Evolutionary conservation across 139 green algal species (phyloP).

Genomic region (Dunaliella primolecta): DNA sequence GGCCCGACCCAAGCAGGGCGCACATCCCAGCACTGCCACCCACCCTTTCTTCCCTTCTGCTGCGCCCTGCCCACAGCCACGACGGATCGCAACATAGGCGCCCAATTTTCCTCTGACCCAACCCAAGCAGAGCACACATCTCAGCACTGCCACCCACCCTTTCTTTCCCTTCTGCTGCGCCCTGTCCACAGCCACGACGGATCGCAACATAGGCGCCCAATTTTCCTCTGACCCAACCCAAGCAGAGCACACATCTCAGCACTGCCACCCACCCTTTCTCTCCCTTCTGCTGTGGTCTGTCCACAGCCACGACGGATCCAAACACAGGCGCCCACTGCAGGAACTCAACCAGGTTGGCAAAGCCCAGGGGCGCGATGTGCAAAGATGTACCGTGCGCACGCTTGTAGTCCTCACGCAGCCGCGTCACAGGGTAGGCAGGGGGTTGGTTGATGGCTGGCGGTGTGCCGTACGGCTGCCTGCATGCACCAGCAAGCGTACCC

Average conservation of each 20-base stretch:
- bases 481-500: too few relatives aligned
- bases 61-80: neutral
- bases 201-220: neutral
- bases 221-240: neutral
- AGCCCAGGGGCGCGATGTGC: constrained; percentile 18
- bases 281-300: neutral
- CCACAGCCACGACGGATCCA: neutral
- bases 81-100: neutral
- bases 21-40: neutral
- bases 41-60: constrained; percentile 12
- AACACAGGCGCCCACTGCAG: neutral
- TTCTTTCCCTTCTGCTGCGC: neutral
- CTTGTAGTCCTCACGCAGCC: constrained; percentile 10
- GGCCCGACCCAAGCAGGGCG: neutral
- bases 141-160: neutral
- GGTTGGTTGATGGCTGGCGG: neutral
- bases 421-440: neutral
- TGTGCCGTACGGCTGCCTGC: neutral
- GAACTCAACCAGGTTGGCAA: constrained; percentile 17
- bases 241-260: neutral
- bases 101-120: neutral
- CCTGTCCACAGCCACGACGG: neutral
- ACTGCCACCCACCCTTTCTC: constrained; percentile 10
- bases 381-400: neutral
- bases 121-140: neutral